Evolutionary conservation across 2,329 filamentous ascomycete genomes (phyloP).

Genomic region (Neofusicoccum ribis): DNA sequence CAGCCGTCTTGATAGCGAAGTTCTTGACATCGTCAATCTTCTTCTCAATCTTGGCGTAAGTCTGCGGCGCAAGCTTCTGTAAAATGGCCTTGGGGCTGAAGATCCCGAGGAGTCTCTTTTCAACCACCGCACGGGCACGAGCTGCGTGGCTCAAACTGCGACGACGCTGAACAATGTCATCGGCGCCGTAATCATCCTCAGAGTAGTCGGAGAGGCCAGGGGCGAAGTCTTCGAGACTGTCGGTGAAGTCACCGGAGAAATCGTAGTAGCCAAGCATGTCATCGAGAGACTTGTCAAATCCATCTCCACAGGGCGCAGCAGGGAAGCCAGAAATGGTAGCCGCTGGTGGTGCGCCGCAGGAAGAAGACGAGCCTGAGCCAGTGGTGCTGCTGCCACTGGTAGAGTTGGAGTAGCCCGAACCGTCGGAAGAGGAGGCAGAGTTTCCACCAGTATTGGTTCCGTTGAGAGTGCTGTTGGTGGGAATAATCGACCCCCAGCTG

Average conservation of each 20-base stretch:
- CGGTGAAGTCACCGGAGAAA: background rate
- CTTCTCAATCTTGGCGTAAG: background rate
- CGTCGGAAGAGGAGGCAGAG: background rate
- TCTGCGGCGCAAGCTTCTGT: background rate
- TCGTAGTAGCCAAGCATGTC: slow-evolving; percentile 9
- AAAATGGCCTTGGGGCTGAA: background rate
- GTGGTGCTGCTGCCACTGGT: background rate
- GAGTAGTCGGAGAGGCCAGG: slow-evolving; percentile 4
- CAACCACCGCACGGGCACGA: background rate
- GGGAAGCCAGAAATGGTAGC: slow-evolving; percentile 7
- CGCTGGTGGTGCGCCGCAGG: background rate
- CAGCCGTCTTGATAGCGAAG: background rate
- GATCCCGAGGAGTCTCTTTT: background rate
- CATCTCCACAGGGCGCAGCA: background rate
- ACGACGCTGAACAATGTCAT: background rate
- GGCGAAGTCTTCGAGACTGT: background rate
- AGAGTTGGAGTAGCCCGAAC: background rate
- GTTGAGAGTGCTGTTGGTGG: background rate
- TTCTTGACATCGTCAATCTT: background rate
- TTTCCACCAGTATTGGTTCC: background rate
- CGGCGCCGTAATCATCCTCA: background rate
- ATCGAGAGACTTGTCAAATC: background rate
- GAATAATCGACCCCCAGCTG: background rate
- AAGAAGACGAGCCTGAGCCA: background rate
- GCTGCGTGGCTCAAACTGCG: background rate